Conservation (phyloP, 352 stramenopile species). For the Lagenidium giganteum region DNA sequence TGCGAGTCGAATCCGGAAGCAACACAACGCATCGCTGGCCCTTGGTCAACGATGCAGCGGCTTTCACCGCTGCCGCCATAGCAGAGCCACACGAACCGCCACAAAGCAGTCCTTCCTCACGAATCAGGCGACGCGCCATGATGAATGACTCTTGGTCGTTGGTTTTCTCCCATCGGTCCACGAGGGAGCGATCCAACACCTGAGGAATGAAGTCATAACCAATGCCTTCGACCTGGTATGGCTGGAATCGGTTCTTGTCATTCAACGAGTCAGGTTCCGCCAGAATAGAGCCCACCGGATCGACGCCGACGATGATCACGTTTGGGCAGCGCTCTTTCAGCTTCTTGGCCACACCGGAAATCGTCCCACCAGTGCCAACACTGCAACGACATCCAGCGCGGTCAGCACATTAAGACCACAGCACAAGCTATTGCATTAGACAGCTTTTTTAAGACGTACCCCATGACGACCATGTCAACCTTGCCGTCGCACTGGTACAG, state of each 20-base stretch:
- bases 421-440: too few relatives aligned
- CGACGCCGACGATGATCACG: constrained; percentile 84
- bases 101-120: constrained; percentile 93
- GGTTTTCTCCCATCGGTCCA: constrained; percentile 94
- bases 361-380: constrained; percentile 93
- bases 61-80: constrained; percentile 76
- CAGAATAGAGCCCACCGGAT: constrained; percentile 91
- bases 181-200: constrained; percentile 88
- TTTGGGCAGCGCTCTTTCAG: constrained; percentile 90
- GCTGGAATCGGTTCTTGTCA: constrained; percentile 81
- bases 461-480: constrained; percentile 94
- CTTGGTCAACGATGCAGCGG: constrained; percentile 65
- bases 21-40: constrained; percentile 93
- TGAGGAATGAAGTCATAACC: constrained; percentile 96
- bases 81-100: constrained; percentile 90
- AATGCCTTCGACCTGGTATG: constrained; percentile 95
- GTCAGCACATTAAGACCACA: not conserved
- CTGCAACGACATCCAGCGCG: constrained; percentile 6
- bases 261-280: constrained; percentile 89
- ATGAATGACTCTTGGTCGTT: constrained; percentile 93
- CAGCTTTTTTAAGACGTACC: constrained; percentile 19
- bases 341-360: constrained; percentile 91
- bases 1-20: constrained; percentile 92
- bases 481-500: constrained; percentile 89
- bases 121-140: constrained; percentile 92